Evolutionary conservation across 73 alveolate genomes (phyloP), one percentile per base, ranked within the genome.

Genomic region (Urostyla sp.): DNA sequence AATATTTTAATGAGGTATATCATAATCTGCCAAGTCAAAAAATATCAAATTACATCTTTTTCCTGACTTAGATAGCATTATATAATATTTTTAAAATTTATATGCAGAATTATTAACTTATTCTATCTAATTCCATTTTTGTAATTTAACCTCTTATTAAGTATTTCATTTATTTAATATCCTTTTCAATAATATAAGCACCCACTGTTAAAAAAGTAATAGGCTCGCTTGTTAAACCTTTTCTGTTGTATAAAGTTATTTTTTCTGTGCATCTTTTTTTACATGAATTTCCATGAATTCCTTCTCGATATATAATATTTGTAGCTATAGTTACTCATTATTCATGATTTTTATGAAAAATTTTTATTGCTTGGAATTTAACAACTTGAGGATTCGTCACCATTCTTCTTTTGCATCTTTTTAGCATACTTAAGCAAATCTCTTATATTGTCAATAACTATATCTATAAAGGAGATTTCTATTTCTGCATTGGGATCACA

Each of bases 11-110:
- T 48, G 27, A 24, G 49, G 69, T 34, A 46, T 69, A 1, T 69
- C 83, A 49, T 69, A 69, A 37, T 69, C 83, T 5, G 72, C 66
- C 72, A 69, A 4, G 31, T 69, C 83, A 13, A 69, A 34, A 30
- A 69, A 69, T 38, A 69, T 49, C 20, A 69, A 2, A 21, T 45
- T 26, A 26, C 56, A 44, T 18, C 49, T 59, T 48, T 69, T 48
- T 5, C 6, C 5, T n/a, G 72, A 27, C 49, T 24, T 1, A n/a
- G 83, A 69, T 13, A 37, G 30, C 44, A n/a, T n/a, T n/a, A n/a
- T n/a, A n/a, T n/a, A n/a, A n/a, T n/a, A n/a, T n/a, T n/a, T n/a
- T n/a, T n/a, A n/a, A n/a, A n/a, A n/a, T 28, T 46, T 3, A 69
- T 54, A 24, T 34, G 4, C 35, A 69, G 23, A 36, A 20, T 26